Evolutionary conservation across 1,284 basidiomycete genomes (phyloP).

Genomic region (Volvariella surrecta): DNA sequence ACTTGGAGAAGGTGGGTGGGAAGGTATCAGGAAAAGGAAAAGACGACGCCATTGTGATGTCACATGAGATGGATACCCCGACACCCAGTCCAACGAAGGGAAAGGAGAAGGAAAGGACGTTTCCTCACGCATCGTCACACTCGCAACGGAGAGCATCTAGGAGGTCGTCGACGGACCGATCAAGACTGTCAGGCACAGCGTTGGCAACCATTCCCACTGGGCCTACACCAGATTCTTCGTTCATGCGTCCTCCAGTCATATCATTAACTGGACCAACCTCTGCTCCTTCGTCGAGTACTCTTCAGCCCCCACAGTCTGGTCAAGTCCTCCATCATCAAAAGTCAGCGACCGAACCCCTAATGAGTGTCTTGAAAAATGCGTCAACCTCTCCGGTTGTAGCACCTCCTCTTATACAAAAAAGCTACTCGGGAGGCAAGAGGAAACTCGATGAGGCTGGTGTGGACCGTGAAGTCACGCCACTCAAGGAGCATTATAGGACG

Average conservation of each 20-base stretch:
- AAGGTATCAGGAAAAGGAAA: constrained; percentile 11
- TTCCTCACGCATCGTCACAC: neutral
- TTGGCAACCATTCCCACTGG: constrained; percentile 13
- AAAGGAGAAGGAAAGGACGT: neutral
- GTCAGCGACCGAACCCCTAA: constrained; percentile 16
- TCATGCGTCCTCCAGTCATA: constrained; percentile 25
- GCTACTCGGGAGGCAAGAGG: constrained; percentile 30
- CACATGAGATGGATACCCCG: constrained; percentile 6
- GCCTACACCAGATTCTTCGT: constrained; percentile 14
- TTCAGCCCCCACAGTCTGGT: constrained; percentile 12
- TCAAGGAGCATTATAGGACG: constrained; percentile 40
- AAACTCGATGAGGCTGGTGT: constrained; percentile 39
- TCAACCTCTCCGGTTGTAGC: constrained; percentile 16
- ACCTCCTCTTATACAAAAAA: constrained; percentile 18
- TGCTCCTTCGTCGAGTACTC: constrained; percentile 26
- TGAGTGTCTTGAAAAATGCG: constrained; percentile 18
- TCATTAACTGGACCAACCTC: constrained; percentile 30
- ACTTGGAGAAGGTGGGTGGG: constrained; percentile 7
- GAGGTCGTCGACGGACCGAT: constrained; percentile 13
- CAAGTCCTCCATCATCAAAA: constrained; percentile 19
- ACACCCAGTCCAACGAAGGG: neutral
- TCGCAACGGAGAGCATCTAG: neutral
- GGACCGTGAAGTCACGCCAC: constrained; percentile 32
- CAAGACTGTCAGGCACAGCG: constrained; percentile 16
- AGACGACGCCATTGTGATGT: constrained; percentile 9